These are phyloP conservation scores for Plasmodium reichenowi DNA, from an alignment of 169 alveolate genomes.

Conservation along the genomic window DNA sequence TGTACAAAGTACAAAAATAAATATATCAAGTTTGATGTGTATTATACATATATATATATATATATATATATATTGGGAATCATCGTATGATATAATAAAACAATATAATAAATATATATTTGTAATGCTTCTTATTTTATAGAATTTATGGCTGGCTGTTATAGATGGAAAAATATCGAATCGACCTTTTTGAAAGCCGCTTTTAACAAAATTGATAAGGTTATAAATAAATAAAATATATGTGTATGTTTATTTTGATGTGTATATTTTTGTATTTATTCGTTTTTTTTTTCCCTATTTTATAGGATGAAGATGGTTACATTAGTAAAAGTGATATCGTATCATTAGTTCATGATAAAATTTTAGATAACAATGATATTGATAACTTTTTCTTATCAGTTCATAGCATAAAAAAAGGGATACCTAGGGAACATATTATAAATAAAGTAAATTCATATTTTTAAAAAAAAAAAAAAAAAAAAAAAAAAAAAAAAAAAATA, in stretches of 20 bases:
- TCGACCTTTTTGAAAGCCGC: constrained; percentile 73
- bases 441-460: constrained; percentile 28
- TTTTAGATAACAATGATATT: constrained; percentile 55
- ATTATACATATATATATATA: neutral
- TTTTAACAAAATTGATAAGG: constrained; percentile 76
- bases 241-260: neutral
- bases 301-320: constrained; percentile 74
- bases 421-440: constrained; percentile 32
- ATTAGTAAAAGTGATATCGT: constrained; percentile 71
- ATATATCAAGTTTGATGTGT: constrained; percentile 7
- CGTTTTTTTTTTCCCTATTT: neutral
- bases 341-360: constrained; percentile 54
- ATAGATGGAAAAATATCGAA: constrained; percentile 76
- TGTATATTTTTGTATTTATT: neutral
- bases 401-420: constrained; percentile 20
- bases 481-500: too few relatives aligned
- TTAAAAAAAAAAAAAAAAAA: neutral
- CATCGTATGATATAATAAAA: neutral
- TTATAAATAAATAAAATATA: constrained; percentile 1
- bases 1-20: neutral
- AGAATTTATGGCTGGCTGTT: constrained; percentile 75
- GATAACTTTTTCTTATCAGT: constrained; percentile 64
- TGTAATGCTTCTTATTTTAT: neutral
- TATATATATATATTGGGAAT: neutral
- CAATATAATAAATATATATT: neutral